These are phyloP conservation scores for Anisogramma anomala DNA, from an alignment of 2,329 filamentous ascomycete species.

Conservation along the genomic window DNA sequence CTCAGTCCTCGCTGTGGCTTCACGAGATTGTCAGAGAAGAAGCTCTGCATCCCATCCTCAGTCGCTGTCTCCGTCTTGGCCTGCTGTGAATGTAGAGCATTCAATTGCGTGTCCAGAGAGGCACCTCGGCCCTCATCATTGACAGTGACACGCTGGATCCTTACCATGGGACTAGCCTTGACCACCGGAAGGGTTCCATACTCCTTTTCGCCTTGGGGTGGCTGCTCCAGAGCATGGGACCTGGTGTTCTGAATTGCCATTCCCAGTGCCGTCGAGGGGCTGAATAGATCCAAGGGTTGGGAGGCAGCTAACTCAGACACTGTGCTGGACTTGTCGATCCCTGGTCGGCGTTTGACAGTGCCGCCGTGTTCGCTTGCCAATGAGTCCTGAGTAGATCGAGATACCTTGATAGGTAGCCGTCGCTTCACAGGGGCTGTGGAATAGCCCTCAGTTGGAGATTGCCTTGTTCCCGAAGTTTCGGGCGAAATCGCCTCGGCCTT, in stretches of 20 bases:
- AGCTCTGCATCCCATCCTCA: constrained; percentile 13
- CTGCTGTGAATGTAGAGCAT: constrained; percentile 1
- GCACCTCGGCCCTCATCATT: constrained; percentile 5
- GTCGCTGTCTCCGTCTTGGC: background rate
- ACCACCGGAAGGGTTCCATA: background rate
- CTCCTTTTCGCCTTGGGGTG: background rate
- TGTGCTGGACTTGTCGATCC: constrained; percentile 10
- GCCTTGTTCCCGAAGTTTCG: background rate
- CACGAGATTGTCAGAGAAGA: constrained; percentile 14
- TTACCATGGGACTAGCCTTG: background rate
- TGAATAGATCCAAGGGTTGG: constrained; percentile 11
- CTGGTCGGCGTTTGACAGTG: constrained; percentile 12
- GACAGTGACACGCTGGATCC: background rate
- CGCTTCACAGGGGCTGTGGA: constrained; percentile 10
- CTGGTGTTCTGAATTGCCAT: background rate
- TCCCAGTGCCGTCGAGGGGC: background rate
- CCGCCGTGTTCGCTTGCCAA: constrained; percentile 6
- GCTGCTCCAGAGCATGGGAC: background rate
- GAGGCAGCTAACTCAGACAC: constrained; percentile 7
- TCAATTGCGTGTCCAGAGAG: constrained; percentile 10
- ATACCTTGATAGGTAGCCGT: constrained; percentile 9
- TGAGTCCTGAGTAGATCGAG: constrained; percentile 2
- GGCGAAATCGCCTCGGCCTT: background rate
- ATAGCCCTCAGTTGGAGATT: constrained; percentile 5
- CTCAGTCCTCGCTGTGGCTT: constrained; percentile 16